Base-by-base conservation (phyloP, 2,329 filamentous ascomycete genomes). In the Rhynchosporium secalis region DNA sequence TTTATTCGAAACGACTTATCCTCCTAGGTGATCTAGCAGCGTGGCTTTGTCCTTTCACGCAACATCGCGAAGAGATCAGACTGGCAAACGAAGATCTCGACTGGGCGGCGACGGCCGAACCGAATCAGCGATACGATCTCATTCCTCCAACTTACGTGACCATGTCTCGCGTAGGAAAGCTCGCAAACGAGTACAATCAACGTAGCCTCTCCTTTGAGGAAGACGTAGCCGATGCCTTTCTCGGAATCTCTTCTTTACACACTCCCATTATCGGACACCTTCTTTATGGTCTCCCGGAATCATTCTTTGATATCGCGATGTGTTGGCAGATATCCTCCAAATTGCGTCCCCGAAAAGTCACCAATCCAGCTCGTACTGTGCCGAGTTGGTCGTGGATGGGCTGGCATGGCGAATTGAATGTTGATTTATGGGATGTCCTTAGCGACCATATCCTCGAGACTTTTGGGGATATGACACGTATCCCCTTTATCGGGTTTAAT, bases 381-480 rank as follows among this genome's bases (percentile, higher is more conserved):
- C 56, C 56, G 9, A 51, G 46, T 31, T 59, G 56, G 56, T 45
- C 36, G 0, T 59, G 56, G 56, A 59, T 59, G 56, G 56, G 56
- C 2, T 59, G 56, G 46, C 38, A 52, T 43, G 56, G 56, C 13
- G 36, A 45, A 12, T 4, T 59, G n/a, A 38, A 59, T 43, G 29
- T 51, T 6, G 20, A 6, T 7, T 46, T 59, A 4, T 59, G 46
- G 46, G 56, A 59, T 7, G 56, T 51, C 26, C 45, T 59, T 33
- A 46, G 51, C 12, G 56, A 59, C 36, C 46, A 59, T 20, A 59
- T 59, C 38, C 40, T 59, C 8, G 56, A 59, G 36, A 52, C 20
- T 6, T 59, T 59, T 7, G 47, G 47, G 7, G 56, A 59, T 6
- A 12, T 2, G 38, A 51, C 20, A 3, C 33, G 56, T 29, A n/a